Evolutionary conservation across 1,139 yeast species (phyloP), one percentile per base, ranked within the genome.

Genomic region (Yamadazyma dushanensis): DNA sequence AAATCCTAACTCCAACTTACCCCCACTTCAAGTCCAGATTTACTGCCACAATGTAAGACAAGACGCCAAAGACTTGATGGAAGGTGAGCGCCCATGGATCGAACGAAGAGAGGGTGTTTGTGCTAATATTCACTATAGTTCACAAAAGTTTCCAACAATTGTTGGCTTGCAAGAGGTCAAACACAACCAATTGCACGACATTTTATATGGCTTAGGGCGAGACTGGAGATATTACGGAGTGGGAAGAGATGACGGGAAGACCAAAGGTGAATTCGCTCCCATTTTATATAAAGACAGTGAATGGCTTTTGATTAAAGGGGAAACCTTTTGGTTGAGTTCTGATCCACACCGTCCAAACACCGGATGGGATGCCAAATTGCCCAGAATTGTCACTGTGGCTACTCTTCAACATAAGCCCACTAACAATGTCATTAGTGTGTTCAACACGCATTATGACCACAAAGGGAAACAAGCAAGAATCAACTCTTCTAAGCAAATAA

Each of bases 161-260:
- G 53, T 62, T 4, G 66, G 66, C 2, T 41, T 62, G 10, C 68
- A 62, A 41, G 67, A 62, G 42, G 54, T 56, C 14, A 54, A 56
- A 36, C 50, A 58, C 34, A 51, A 57, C 30, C 66, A 59, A 43
- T 49, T 62, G 34, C 45, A 44, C 8, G 68, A 62, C 41, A 49
- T 61, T n/a, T 38, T 57, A 23, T 34, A 36, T 8, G 54, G 57
- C 2, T 44, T 59, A 25, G 58, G 58, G 16, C 41, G 40, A 20
- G 48, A 50, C 16, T 73, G 72, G 66, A 53, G 55, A 8, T 70
- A 70, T 44, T 66, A 63, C 38, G 76, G 76, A 2, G 68, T 64
- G n/a, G 78, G 78, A 2, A 54, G 78, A 49, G 71, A 69, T 34
- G 77, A 73, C 50, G 78, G 78, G 4, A 46, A 49, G 9, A 51